Percentiles rank a stretch among this genome's conserved stretches.
Evolutionary conservation across 2,329 filamentous ascomycete genomes (phyloP).

Genomic region (Calonectria hongkongensis): DNA sequence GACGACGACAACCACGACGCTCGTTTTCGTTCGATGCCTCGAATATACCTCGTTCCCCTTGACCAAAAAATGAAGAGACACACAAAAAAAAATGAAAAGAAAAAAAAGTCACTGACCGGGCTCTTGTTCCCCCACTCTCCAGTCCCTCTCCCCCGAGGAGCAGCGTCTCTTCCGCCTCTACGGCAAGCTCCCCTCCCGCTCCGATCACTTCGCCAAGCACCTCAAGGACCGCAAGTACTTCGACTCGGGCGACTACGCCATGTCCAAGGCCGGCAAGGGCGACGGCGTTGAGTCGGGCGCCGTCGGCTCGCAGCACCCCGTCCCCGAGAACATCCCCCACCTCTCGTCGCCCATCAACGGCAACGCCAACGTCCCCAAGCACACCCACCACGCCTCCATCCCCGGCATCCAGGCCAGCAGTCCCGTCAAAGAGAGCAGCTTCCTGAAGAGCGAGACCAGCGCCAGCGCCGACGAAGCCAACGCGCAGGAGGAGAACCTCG

Average conservation of each 20-base stretch:
- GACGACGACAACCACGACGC: slow-evolving; percentile 2
- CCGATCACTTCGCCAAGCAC: slow-evolving; percentile 97
- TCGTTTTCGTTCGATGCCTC: slow-evolving; percentile 24
- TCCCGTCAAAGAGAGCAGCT: slow-evolving; percentile 93
- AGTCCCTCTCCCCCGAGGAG: slow-evolving; percentile 96
- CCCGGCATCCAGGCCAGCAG: slow-evolving; percentile 79
- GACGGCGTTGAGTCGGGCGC: slow-evolving; percentile 94
- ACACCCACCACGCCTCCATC: slow-evolving; percentile 64
- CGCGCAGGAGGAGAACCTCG: slow-evolving; percentile 8
- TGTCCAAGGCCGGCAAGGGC: slow-evolving; percentile 97
- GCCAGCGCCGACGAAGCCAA: slow-evolving; percentile 63
- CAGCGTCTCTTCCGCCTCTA: slow-evolving; percentile 97
- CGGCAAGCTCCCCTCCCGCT: slow-evolving; percentile 97
- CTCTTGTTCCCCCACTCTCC: slow-evolving; percentile 41
- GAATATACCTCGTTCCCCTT: slow-evolving; percentile 23
- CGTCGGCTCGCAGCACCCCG: slow-evolving; percentile 95
- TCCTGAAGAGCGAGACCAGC: slow-evolving; percentile 88
- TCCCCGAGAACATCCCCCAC: slow-evolving; percentile 96
- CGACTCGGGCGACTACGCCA: slow-evolving; percentile 95
- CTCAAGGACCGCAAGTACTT: slow-evolving; percentile 99
- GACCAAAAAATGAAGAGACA: neutral
- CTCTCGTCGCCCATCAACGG: slow-evolving; percentile 79
- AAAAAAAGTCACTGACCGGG: slow-evolving; percentile 46
- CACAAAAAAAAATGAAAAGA: neutral
- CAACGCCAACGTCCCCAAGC: slow-evolving; percentile 59